These are phyloP conservation scores for Plasmodium yoelii DNA, from an alignment of 169 alveolate species.

Conservation along the genomic window DNA sequence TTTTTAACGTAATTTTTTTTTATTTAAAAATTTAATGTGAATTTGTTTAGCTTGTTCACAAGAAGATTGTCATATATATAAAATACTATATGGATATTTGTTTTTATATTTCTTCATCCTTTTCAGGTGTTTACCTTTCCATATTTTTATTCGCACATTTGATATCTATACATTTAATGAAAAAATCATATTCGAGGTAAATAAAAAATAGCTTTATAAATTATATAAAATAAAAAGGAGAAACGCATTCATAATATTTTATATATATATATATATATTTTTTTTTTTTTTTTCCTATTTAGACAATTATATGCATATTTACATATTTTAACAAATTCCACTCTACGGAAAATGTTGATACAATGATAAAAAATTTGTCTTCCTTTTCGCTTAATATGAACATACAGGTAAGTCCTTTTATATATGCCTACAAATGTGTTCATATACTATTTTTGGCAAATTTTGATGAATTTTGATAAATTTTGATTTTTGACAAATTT, in stretches of 20 bases:
- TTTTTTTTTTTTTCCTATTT: neutral
- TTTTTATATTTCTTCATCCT: neutral
- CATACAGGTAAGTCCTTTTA: slow-evolving; percentile 30
- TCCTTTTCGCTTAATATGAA: slow-evolving; percentile 50
- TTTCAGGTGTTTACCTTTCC: slow-evolving; percentile 66
- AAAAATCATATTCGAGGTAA: slow-evolving; percentile 69
- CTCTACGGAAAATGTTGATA: slow-evolving; percentile 51
- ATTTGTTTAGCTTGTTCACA: neutral
- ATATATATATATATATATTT: too few species aligned
- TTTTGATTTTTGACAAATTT: too few species aligned
- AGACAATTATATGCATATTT: slow-evolving; percentile 65
- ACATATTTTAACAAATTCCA: slow-evolving; percentile 51
- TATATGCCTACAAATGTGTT: neutral
- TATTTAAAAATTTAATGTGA: neutral
- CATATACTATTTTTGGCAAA: neutral
- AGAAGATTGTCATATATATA: neutral
- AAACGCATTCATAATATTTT: neutral
- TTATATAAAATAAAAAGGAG: too few species aligned
- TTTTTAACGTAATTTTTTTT: slow-evolving; percentile 50
- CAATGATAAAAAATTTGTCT: slow-evolving; percentile 40
- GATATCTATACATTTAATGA: slow-evolving; percentile 71
- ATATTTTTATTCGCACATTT: slow-evolving; percentile 58
- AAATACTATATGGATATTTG: too few species aligned
- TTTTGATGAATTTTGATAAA: too few species aligned
- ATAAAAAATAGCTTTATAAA: neutral